phyloP scores from a whole-genome alignment of 352 stramenopile genomes.

The Pythium graminicola region DNA sequence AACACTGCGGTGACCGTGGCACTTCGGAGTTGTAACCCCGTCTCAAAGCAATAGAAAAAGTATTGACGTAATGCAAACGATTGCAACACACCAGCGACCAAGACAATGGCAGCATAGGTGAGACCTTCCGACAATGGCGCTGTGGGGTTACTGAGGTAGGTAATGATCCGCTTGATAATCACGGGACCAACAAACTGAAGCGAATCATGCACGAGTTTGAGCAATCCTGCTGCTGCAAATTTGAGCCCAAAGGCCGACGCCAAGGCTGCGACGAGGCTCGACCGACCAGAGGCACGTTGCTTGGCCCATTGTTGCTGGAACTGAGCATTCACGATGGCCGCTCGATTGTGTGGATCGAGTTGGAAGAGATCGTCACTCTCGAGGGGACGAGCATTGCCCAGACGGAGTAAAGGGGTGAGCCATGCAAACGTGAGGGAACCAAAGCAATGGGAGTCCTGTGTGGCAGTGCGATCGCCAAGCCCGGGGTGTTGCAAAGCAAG shows the following conservation, averaged over 20 bases:
- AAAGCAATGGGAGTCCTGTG: too few species aligned
- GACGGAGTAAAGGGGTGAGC: constrained; percentile 81
- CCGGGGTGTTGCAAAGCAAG: too few species aligned
- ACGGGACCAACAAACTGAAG: constrained; percentile 79
- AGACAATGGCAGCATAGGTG: constrained; percentile 59
- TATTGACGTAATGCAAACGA: constrained; percentile 72
- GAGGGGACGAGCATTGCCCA: constrained; percentile 72
- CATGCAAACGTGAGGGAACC: too few species aligned
- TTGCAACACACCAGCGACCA: constrained; percentile 64
- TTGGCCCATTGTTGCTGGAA: constrained; percentile 50
- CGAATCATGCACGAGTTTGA: constrained; percentile 80
- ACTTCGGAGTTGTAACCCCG: constrained; percentile 65
- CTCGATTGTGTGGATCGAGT: constrained; percentile 69
- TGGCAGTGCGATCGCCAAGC: too few species aligned
- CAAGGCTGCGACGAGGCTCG: constrained; percentile 11
- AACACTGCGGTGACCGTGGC: constrained; percentile 70
- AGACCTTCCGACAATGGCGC: constrained; percentile 52
- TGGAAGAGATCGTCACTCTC: constrained; percentile 81
- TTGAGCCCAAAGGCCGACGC: constrained; percentile 49
- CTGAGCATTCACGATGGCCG: constrained; percentile 27
- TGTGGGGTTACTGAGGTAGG: constrained; percentile 58
- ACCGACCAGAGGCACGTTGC: constrained; percentile 20
- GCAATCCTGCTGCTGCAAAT: constrained; percentile 37
- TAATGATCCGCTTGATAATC: constrained; percentile 83
- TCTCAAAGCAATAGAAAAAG: constrained; percentile 84